Evolutionary conservation across 495 filamentous ascomycete genomes (phyloP).

Genomic region (Tuber indicum): DNA sequence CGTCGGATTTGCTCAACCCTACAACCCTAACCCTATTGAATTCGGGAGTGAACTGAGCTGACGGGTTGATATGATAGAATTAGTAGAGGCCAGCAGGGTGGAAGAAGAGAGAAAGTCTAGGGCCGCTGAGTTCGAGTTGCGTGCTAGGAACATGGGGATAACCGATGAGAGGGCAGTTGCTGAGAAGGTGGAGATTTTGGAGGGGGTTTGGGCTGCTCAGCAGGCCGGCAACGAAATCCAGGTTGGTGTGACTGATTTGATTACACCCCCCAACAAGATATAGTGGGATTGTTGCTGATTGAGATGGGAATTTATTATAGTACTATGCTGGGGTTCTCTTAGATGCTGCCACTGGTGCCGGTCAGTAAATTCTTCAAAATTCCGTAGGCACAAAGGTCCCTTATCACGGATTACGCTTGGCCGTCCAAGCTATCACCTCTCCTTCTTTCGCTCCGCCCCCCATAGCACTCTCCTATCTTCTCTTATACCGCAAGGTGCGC

Average conservation of each 20-base stretch:
- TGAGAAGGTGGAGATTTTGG: not conserved
- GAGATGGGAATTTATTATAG: not conserved
- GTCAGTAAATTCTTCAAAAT: not conserved
- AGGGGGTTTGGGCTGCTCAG: not conserved
- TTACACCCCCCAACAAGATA: not conserved
- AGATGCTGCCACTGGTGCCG: not conserved
- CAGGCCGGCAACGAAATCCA: not conserved
- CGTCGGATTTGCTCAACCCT: no score
- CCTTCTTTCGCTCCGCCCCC: no score
- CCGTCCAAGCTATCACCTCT: no score
- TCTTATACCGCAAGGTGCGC: no score
- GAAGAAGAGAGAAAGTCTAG: not conserved
- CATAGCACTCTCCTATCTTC: no score
- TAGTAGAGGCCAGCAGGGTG: not conserved
- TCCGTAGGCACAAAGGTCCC: not conserved
- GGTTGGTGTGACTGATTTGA: no score
- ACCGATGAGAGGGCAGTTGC: not conserved
- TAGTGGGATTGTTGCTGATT: not conserved
- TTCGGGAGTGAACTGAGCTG: no score
- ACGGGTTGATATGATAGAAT: not conserved
- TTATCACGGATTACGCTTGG: not conserved
- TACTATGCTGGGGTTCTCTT: not conserved
- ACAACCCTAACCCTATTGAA: no score
- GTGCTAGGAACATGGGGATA: not conserved
- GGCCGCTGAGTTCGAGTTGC: not conserved